Base-by-base conservation (phyloP, 768 basidiomycete species). In the Rhizopogon roseolus region DNA sequence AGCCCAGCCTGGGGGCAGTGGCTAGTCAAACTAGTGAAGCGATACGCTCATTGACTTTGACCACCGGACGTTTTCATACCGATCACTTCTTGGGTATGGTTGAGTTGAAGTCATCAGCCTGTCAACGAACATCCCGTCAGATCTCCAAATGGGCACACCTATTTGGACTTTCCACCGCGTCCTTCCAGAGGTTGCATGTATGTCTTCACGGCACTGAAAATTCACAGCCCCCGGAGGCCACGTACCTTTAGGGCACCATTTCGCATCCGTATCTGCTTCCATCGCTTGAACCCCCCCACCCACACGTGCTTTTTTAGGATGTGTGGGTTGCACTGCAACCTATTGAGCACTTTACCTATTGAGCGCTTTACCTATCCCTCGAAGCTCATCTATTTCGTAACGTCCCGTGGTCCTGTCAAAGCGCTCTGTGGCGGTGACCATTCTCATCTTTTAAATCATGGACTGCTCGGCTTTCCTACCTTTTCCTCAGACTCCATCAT, bases 381-480 rank as follows among this genome's bases (percentile, higher is more conserved):
- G 27, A 46, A 44, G 32, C 62, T 49, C 48, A 29, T 50, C 6
- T 53, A 61, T 65, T 55, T 46, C 57, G 55, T 55, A 63, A 67
- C 50, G 40, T 42, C n/a, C 14, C 41, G 46, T 56, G 43, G 56
- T 19, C 54, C 51, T 29, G 60, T 25, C 46, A 67, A 63, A 63
- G 62, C 57, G 17, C 52, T 46, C 49, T 32, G 64, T 42, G 44
- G 50, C 49, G 45, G 43, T 45, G 54, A 36, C 28, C 44, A 46
- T 55, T 55, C 41, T 34, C 34, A 44, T 55, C 62, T 59, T 67
- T 67, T 68, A 67, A 55, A 49, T 25, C 36, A 45, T 41, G 32
- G n/a, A 40, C 49, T 51, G n/a, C 17, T 34, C 16, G 28, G 37
- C 29, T 49, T 41, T 54, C 50, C 41, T 52, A 59, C 52, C 53